Evolutionary conservation across 2,329 filamentous ascomycete genomes (phyloP).

Genomic region (Colletotrichum viniferum): DNA sequence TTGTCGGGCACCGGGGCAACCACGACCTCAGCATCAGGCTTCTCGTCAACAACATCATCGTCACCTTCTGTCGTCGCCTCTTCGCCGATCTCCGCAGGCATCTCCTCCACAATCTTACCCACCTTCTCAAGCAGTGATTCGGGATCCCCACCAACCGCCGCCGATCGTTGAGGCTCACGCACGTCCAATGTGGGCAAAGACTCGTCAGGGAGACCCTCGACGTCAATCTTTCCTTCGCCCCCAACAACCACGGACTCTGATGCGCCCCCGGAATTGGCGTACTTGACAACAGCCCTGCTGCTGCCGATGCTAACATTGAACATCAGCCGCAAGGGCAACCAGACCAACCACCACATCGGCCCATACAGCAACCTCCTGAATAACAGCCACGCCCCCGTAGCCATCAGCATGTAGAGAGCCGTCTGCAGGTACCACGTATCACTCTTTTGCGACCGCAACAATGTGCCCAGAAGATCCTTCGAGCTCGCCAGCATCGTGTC

Average conservation of each 20-base stretch:
- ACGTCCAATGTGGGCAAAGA: constrained; percentile 56
- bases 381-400: constrained; percentile 82
- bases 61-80: not conserved
- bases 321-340: constrained; percentile 75
- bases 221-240: constrained; percentile 30
- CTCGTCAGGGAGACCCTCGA: constrained; percentile 42
- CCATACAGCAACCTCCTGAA: constrained; percentile 88
- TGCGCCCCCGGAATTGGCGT: constrained; percentile 22
- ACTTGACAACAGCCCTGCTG: constrained; percentile 54
- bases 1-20: constrained; percentile 19
- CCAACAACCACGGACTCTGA: constrained; percentile 28
- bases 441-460: constrained; percentile 88
- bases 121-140: constrained; percentile 58
- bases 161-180: constrained; percentile 27
- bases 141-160: constrained; percentile 28
- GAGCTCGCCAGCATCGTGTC: constrained; percentile 79
- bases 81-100: constrained; percentile 15
- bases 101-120: constrained; percentile 52
- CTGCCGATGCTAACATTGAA: constrained; percentile 64
- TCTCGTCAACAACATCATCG: constrained; percentile 1
- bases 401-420: constrained; percentile 80
- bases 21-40: constrained; percentile 26
- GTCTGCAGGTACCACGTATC: constrained; percentile 98
- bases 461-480: constrained; percentile 74
- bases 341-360: constrained; percentile 87